These are phyloP conservation scores for Xylaria polymorpha DNA, from an alignment of 2,329 filamentous ascomycete genomes.

Conservation along the genomic window DNA sequence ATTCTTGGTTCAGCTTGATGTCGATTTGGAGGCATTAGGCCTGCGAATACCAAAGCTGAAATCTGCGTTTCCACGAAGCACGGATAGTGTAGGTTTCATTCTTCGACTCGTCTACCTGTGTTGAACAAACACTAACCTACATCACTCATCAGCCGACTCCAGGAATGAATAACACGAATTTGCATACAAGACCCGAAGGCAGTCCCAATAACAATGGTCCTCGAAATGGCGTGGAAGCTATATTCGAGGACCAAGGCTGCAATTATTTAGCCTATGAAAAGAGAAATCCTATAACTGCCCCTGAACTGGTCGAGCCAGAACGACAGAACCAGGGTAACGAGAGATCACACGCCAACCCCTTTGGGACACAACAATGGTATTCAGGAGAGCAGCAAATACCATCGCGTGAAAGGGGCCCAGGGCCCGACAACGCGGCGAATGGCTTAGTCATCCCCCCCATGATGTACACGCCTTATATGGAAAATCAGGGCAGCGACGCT, in stretches of 20 bases:
- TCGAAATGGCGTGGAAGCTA: constrained; percentile 53
- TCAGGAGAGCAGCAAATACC: constrained; percentile 55
- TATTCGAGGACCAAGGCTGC: constrained; percentile 53
- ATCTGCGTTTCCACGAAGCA: constrained; percentile 64
- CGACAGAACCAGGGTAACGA: constrained; percentile 34
- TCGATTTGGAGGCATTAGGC: constrained; percentile 83
- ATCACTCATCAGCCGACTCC: constrained; percentile 50
- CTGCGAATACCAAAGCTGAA: constrained; percentile 69
- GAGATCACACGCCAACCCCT: constrained; percentile 21
- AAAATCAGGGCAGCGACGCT: constrained; percentile 57
- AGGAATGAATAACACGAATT: constrained; percentile 26
- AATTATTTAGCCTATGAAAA: constrained; percentile 47
- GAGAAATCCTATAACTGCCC: constrained; percentile 54
- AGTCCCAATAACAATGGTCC: constrained; percentile 19
- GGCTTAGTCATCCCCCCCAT: constrained; percentile 30
- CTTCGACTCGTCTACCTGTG: neutral
- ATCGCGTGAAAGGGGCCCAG: constrained; percentile 42
- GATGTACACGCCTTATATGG: constrained; percentile 52
- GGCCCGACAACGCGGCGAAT: constrained; percentile 34
- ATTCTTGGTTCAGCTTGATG: constrained; percentile 91
- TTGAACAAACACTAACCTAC: constrained; percentile 8
- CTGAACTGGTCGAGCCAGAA: constrained; percentile 56
- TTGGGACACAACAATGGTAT: constrained; percentile 51
- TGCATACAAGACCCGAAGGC: constrained; percentile 9
- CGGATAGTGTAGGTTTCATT: constrained; percentile 60